phyloP scores from a whole-genome alignment of 345 rosid species.

The Euphorbia tirucalli region DNA sequence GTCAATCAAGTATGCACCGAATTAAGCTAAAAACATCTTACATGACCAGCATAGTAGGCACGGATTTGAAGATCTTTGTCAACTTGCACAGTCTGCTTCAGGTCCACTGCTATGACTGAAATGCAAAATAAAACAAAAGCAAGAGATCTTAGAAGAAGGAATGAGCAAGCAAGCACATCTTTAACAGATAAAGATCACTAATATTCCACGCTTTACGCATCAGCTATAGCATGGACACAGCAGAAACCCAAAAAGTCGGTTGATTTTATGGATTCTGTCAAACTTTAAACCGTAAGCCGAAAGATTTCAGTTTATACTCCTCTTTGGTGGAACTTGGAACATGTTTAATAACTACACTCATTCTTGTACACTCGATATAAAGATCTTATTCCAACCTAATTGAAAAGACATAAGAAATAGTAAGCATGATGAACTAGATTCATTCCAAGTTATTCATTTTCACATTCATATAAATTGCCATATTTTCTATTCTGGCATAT shows the following conservation, averaged over 20 bases:
- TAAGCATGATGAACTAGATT: too few relatives aligned
- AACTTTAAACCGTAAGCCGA: not conserved
- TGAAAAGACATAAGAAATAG: too few relatives aligned
- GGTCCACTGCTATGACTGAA: conserved; percentile 81
- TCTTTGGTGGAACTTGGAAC: too few relatives aligned
- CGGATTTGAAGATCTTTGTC: conserved; percentile 86
- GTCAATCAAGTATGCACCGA: conserved; percentile 1
- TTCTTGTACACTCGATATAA: too few relatives aligned
- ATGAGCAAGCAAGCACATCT: not conserved
- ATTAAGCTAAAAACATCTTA: conserved; percentile 36
- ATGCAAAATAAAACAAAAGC: conserved; percentile 2
- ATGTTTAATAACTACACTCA: too few relatives aligned
- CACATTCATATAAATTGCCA: too few relatives aligned
- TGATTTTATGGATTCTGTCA: not conserved
- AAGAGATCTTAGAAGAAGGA: not conserved
- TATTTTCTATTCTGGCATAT: too few relatives aligned
- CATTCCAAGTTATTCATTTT: too few relatives aligned
- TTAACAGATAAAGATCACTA: conserved; percentile 1
- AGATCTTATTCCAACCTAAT: too few relatives aligned
- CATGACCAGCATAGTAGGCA: conserved; percentile 97
- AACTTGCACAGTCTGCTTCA: conserved; percentile 91
- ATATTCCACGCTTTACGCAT: not conserved
- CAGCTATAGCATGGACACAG: too few relatives aligned
- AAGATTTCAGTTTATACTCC: not conserved
- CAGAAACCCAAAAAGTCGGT: not conserved